phyloP scores from a whole-genome alignment of 176 grass and related monocot genomes.

The Zoysia pacifica region DNA sequence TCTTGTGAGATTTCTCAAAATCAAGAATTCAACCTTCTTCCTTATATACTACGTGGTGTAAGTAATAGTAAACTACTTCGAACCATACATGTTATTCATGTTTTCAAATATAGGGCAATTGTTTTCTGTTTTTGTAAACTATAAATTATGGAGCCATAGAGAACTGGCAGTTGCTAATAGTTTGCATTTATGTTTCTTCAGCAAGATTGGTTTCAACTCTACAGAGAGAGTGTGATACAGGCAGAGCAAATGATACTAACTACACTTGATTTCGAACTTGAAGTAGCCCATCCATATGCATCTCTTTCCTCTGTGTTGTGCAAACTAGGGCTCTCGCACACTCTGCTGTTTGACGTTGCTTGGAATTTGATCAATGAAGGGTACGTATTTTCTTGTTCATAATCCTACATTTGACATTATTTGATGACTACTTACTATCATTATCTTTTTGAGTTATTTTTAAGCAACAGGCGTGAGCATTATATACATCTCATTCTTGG shows the following conservation, averaged over 20 bases:
- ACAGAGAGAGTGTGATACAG: slow-evolving; percentile 72
- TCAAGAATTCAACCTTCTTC: slow-evolving; percentile 62
- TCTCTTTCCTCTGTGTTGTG: slow-evolving; percentile 61
- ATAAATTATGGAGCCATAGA: not conserved
- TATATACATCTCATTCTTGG: slow-evolving; percentile 22
- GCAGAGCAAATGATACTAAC: slow-evolving; percentile 87
- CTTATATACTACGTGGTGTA: slow-evolving; percentile 64
- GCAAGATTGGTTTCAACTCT: slow-evolving; percentile 87
- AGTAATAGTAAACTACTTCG: slow-evolving; percentile 24
- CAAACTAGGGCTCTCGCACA: slow-evolving; percentile 72
- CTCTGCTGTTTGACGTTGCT: slow-evolving; percentile 63
- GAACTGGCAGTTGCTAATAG: slow-evolving; percentile 16
- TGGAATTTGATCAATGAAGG: slow-evolving; percentile 84
- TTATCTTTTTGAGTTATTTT: slow-evolving; percentile 36
- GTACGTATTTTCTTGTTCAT: slow-evolving; percentile 57
- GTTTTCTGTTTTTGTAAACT: not conserved
- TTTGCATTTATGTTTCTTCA: slow-evolving; percentile 43
- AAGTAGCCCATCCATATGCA: slow-evolving; percentile 86
- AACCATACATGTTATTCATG: not conserved
- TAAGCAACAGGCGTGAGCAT: slow-evolving; percentile 24
- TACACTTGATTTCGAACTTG: slow-evolving; percentile 90
- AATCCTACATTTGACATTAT: not conserved
- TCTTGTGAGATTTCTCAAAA: slow-evolving; percentile 81
- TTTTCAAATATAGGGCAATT: not conserved
- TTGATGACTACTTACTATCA: slow-evolving; percentile 32